These are phyloP conservation scores for Rubus idaeus DNA, from an alignment of 306 rosid genomes.

Conservation along the genomic window DNA sequence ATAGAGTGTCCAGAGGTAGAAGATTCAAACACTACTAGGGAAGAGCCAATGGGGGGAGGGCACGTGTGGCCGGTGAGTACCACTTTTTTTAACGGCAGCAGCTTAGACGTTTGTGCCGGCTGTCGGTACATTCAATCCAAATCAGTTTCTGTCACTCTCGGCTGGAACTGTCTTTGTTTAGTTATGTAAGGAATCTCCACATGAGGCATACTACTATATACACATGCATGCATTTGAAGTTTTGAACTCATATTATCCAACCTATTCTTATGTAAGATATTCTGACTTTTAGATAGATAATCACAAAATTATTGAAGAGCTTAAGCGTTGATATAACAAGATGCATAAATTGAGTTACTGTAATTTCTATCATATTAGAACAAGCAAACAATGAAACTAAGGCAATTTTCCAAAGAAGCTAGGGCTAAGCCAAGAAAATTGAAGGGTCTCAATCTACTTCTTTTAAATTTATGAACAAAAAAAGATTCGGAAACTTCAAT, in stretches of 20 bases:
- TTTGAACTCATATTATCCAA: not conserved
- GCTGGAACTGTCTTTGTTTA: not conserved
- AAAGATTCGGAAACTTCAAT: too few species aligned
- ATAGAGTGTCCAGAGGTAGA: not conserved
- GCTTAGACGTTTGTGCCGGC: slow-evolving; percentile 28
- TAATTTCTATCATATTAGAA: not conserved
- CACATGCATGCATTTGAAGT: not conserved
- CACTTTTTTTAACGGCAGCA: slow-evolving; percentile 6
- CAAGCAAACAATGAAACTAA: not conserved
- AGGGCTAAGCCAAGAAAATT: not conserved
- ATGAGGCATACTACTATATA: too few species aligned
- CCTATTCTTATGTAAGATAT: too few species aligned
- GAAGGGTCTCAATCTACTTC: not conserved
- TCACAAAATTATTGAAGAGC: too few species aligned
- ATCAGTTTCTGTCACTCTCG: slow-evolving; percentile 14
- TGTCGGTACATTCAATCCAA: slow-evolving; percentile 36
- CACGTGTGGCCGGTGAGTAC: slow-evolving; percentile 23
- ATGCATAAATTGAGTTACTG: too few species aligned
- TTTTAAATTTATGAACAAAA: too few species aligned
- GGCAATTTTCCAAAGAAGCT: too few species aligned
- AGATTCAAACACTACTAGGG: not conserved
- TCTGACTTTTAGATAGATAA: too few species aligned
- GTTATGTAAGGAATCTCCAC: not conserved
- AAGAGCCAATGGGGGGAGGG: not conserved
- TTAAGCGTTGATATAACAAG: too few species aligned